phyloP scores from a whole-genome alignment of 345 rosid species.

The Boechera stricta region DNA sequence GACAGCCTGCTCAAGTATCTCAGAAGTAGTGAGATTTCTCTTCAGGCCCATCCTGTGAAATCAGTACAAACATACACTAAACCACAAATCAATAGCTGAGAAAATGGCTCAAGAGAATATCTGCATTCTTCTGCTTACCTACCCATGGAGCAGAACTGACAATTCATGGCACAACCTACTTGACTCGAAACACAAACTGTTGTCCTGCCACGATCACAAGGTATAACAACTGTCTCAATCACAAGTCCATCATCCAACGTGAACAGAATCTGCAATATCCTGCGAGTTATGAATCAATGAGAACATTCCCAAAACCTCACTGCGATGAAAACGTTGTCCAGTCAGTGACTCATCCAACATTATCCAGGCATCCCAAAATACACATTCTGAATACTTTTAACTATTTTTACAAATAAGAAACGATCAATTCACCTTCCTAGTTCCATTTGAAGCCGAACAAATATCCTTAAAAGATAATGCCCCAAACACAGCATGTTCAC shows the following conservation, averaged over 20 bases:
- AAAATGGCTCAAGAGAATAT: neutral
- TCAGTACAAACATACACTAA: constrained; percentile 2
- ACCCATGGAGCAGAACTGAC: constrained; percentile 96
- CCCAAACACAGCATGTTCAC: constrained; percentile 65
- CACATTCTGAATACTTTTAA: neutral
- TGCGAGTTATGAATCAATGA: constrained; percentile 74
- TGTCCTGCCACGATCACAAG: constrained; percentile 83
- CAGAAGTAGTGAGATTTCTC: constrained; percentile 84
- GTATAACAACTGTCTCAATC: constrained; percentile 86
- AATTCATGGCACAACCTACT: constrained; percentile 95
- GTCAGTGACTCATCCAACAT: neutral
- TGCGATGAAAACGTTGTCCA: neutral
- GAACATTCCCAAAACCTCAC: constrained; percentile 45
- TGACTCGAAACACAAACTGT: constrained; percentile 96
- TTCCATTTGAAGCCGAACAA: constrained; percentile 79
- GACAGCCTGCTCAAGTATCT: constrained; percentile 91
- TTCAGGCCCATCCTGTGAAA: constrained; percentile 78
- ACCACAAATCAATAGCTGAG: neutral
- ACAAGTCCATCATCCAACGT: constrained; percentile 77
- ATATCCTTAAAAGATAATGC: constrained; percentile 73
- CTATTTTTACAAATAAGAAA: neutral
- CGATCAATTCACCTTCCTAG: constrained; percentile 69
- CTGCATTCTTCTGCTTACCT: constrained; percentile 51
- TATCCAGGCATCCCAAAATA: neutral
- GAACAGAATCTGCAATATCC: constrained; percentile 92